Evolutionary conservation across 176 grass and related monocot genomes (phyloP), one percentile per base, ranked within the genome.

Genomic region (Otatea glauca): DNA sequence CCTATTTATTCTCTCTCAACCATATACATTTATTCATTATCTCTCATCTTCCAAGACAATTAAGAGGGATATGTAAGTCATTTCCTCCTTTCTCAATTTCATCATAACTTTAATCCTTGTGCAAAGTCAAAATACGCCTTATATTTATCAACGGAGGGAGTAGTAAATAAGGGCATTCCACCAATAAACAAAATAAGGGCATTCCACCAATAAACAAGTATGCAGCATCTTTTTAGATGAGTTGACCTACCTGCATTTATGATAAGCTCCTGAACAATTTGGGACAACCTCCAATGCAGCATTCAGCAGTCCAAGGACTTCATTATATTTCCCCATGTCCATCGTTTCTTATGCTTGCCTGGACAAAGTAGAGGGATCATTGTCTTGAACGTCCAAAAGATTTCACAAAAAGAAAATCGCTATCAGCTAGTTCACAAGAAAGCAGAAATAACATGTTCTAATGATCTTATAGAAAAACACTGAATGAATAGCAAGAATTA

Each of bases 231-330:
- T 37, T 12, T 45, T 17, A 51, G 67, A 54, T 38, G 25, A 68
- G 7, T 18, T 63, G 47, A 66, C 71, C 76, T 84, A 91, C 92
- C 90, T 79, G 77, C 78, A 84, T 81, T 85, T 79, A 38, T 88
- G 69, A 32, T 90, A 83, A 70, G 77, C 62, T 79, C 86, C 78
- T 64, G 78, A 85, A 90, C 85, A 84, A 75, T 88, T 81, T 67
- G 81, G 73, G 86, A 89, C 74, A 85, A 68, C 42, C 74, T 70
- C 76, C 68, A 51, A 37, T 18, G 67, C 74, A 74, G 65, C 74
- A 83, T 94, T 84, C 77, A 92, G 88, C 81, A 86, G 39, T 81
- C 76, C 86, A 68, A 88, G 80, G 81, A 80, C 54, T 38, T 90
- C 38, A 70, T 66, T 81, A 60, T 87, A 87, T 37, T 54, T 81